A percentile compares a stretch with the other conserved stretches of the same genome.
phyloP scores from a whole-genome alignment of 345 rosid genomes.

The Populus alba region DNA sequence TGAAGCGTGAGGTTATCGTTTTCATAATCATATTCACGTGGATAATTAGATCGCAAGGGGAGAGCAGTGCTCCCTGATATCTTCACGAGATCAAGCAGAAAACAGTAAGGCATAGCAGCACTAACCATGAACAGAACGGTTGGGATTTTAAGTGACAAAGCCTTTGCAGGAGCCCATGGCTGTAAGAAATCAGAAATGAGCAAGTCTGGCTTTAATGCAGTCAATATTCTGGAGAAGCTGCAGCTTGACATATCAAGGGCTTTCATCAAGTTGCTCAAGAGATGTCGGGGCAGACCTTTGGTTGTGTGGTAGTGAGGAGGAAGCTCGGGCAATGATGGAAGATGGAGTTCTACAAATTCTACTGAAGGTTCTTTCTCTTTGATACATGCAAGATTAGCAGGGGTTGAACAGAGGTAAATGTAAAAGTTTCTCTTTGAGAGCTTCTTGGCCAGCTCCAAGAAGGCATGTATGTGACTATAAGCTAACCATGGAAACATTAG shows the following conservation, averaged over 20 bases:
- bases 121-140: conserved; percentile 17
- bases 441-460: conserved; percentile 39
- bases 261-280: conserved; percentile 28
- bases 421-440: conserved; percentile 28
- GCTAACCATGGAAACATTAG: conserved; percentile 54
- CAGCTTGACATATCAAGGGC: conserved; percentile 34
- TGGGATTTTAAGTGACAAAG: conserved; percentile 26
- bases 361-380: conserved; percentile 19
- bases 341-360: conserved; percentile 34
- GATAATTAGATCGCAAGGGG: conserved; percentile 15
- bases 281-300: conserved; percentile 36
- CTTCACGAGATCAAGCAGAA: neutral
- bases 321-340: conserved; percentile 35
- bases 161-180: conserved; percentile 38
- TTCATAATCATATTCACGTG: neutral
- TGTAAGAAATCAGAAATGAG: conserved; percentile 33
- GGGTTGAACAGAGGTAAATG: conserved; percentile 38
- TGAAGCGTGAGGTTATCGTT: neutral
- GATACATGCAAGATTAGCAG: conserved; percentile 23
- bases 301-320: conserved; percentile 49
- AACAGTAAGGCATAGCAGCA: neutral
- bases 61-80: neutral
- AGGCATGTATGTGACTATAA: conserved; percentile 45
- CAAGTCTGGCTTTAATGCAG: conserved; percentile 24
- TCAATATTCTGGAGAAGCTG: conserved; percentile 18